These are phyloP conservation scores for Pseudogymnoascus pannorum DNA, from an alignment of 2,329 filamentous ascomycete species.

Conservation along the genomic window DNA sequence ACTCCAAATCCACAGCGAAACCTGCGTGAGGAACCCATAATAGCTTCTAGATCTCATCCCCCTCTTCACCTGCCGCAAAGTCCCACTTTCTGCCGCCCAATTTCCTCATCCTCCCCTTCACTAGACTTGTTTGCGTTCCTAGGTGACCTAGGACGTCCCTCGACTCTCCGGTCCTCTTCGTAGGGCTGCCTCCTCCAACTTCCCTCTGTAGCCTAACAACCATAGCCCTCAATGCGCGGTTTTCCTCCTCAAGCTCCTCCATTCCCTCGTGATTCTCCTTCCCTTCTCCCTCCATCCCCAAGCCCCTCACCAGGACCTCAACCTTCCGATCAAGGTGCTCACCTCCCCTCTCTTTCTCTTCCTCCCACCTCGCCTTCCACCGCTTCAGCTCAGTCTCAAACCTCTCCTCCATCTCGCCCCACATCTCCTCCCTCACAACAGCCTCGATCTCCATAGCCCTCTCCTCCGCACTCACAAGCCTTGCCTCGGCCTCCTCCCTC, in stretches of 20 bases:
- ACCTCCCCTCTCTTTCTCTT: constrained; percentile 72
- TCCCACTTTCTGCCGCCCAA: neutral
- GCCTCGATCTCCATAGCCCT: constrained; percentile 64
- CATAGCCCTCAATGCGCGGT: constrained; percentile 51
- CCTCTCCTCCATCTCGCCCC: constrained; percentile 72
- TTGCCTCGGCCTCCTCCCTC: constrained; percentile 64
- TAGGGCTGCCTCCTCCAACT: neutral
- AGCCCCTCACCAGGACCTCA: constrained; percentile 57
- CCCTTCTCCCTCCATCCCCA: constrained; percentile 36
- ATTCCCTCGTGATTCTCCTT: constrained; percentile 50
- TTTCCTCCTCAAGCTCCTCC: constrained; percentile 62
- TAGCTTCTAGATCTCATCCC: neutral
- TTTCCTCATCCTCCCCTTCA: neutral
- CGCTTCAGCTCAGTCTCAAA: constrained; percentile 67
- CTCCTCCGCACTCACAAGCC: constrained; percentile 61
- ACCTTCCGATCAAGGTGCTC: constrained; percentile 86
- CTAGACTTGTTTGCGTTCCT: neutral
- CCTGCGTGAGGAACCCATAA: neutral
- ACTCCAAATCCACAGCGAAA: neutral
- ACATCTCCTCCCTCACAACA: constrained; percentile 82
- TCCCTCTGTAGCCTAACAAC: neutral
- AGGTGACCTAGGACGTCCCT: neutral
- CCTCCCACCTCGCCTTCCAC: constrained; percentile 74
- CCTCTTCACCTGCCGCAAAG: neutral
- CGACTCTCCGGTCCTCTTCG: neutral